A percentile compares a stretch with the other conserved stretches of the same genome.
Evolutionary conservation across 139 green algal species (phyloP).

Genomic region (Closterium sp.): DNA sequence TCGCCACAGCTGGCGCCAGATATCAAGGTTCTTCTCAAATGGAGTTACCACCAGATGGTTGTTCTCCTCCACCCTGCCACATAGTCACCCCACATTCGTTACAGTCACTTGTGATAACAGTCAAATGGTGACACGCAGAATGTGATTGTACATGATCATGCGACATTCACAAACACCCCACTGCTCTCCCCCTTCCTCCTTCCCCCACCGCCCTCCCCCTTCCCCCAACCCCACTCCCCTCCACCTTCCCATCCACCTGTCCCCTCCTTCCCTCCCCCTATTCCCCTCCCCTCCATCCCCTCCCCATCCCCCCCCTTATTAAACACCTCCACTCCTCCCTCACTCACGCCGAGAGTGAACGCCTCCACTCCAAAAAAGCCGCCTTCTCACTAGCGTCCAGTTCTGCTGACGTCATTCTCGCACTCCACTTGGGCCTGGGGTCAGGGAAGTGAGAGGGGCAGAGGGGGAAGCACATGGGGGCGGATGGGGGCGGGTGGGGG

Average conservation of each 20-base stretch:
- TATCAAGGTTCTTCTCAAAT: constrained; percentile 99
- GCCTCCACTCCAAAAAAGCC: constrained; percentile 88
- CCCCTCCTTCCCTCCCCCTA: no score
- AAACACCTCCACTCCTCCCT: neutral
- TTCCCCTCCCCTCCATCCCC: no score
- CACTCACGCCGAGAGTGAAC: constrained; percentile 59
- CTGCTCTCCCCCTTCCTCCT: neutral
- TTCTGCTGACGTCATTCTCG: constrained; percentile 69
- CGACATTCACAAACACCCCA: no score
- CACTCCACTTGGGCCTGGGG: constrained; percentile 77
- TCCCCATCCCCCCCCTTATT: no score
- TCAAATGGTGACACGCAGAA: neutral
- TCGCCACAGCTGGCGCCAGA: constrained; percentile 98
- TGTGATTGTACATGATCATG: neutral
- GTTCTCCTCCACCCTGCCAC: constrained; percentile 77
- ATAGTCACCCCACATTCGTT: neutral
- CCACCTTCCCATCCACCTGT: no score
- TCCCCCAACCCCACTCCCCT: no score
- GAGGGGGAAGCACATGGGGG: no score
- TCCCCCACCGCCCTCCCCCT: neutral
- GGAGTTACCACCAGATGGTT: constrained; percentile 88
- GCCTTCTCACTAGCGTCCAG: constrained; percentile 74
- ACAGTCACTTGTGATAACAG: neutral
- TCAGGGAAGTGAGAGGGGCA: neutral
- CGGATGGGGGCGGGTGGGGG: no score